Evolutionary conservation across 164 flowering plant genomes (phyloP).

Genomic region (Vitis labrusca): DNA sequence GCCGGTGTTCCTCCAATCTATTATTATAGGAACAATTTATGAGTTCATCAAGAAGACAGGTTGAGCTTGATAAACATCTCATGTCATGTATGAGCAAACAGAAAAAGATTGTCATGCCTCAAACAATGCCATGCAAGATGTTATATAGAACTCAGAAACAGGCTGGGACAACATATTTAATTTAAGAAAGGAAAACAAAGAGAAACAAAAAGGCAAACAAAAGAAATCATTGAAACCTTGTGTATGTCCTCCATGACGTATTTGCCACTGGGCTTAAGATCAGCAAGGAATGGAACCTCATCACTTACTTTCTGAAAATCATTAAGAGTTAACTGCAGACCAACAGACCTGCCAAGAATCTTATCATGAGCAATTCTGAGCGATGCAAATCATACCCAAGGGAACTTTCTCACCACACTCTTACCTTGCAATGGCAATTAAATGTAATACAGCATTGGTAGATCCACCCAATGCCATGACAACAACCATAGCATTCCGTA

Average conservation of each 20-base stretch:
- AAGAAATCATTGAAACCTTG: conserved; percentile 46
- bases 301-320: conserved; percentile 98
- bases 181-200: neutral
- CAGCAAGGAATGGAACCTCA: conserved; percentile 87
- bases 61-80: neutral
- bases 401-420: conserved; percentile 1
- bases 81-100: neutral
- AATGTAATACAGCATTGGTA: conserved; percentile 95
- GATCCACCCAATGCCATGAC: conserved; percentile 99
- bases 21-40: conserved; percentile 6
- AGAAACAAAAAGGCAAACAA: neutral
- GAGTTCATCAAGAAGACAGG: neutral
- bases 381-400: neutral
- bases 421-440: conserved; percentile 95
- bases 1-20: conserved; percentile 99
- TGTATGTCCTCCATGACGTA: conserved; percentile 98
- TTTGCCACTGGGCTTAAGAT: conserved; percentile 98
- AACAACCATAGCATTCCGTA: conserved; percentile 93
- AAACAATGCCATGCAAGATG: neutral
- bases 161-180: neutral
- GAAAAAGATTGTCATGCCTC: neutral
- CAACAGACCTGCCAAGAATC: conserved; percentile 79
- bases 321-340: conserved; percentile 77
- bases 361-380: conserved; percentile 13
- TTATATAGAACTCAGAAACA: neutral